Evolutionary conservation across 176 grass and related monocot species (phyloP).

Genomic region (Alloteropsis semialata): DNA sequence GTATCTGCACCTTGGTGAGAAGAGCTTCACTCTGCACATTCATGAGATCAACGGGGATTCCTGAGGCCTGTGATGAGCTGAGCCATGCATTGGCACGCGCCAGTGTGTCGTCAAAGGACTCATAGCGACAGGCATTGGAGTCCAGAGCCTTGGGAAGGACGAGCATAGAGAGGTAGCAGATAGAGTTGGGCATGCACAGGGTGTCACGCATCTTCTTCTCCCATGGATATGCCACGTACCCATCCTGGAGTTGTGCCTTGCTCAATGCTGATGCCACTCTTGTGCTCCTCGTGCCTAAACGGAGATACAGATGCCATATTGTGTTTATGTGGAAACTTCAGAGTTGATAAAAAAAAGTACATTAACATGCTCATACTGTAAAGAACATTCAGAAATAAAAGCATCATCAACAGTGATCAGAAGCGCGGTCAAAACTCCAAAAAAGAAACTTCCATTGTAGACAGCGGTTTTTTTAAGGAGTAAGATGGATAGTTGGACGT

Average conservation of each 20-base stretch:
- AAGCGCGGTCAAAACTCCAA: neutral
- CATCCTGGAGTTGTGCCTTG: slow-evolving; percentile 67
- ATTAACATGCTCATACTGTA: neutral
- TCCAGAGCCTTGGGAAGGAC: slow-evolving; percentile 64
- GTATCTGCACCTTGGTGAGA: slow-evolving; percentile 67
- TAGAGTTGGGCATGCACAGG: slow-evolving; percentile 28
- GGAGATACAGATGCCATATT: neutral
- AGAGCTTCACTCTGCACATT: slow-evolving; percentile 74
- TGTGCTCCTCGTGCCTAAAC: slow-evolving; percentile 59
- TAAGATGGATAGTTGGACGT: neutral
- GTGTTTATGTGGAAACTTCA: neutral
- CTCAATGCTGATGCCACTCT: slow-evolving; percentile 68
- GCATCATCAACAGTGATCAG: neutral
- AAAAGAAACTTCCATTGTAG: neutral
- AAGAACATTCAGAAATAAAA: neutral
- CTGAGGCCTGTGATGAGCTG: slow-evolving; percentile 44
- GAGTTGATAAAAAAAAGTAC: neutral
- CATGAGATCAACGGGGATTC: slow-evolving; percentile 61
- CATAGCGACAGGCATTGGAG: slow-evolving; percentile 38
- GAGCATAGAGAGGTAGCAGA: slow-evolving; percentile 63
- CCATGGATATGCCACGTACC: slow-evolving; percentile 72
- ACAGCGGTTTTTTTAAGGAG: neutral
- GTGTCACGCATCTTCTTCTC: slow-evolving; percentile 60
- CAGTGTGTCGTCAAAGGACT: slow-evolving; percentile 69
- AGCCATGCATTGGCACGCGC: slow-evolving; percentile 65